Evolutionary conservation across 139 green algal species (phyloP), one percentile per base, ranked within the genome.

Genomic region (Deuterostichococcus epilithicus): DNA sequence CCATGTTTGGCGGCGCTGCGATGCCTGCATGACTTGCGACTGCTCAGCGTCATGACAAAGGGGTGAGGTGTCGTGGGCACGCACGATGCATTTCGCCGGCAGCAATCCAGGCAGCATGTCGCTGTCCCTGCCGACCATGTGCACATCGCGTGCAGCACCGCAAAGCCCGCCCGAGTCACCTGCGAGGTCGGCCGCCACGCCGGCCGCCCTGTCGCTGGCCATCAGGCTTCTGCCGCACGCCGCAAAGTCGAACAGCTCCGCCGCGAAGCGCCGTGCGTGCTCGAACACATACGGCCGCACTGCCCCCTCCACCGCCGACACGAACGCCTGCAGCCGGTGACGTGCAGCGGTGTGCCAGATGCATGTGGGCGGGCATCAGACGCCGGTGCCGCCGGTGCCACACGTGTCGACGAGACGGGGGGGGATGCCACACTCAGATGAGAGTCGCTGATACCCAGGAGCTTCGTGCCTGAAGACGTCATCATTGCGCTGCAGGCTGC

Each of bases 171-270:
- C 42, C n/a, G n/a, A 52, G 42, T 13, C 42, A 23, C 10, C 42
- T 13, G 42, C 10, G 3, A n/a, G 52, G 18, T 5, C 28, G 52
- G 18, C 52, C 28, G 52, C 10, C 8, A 23, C 28, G 10, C 52
- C 52, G 3, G 52, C 28, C 10, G 52, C 52, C 39, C 39, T 37
- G 35, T 86, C 81, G n/a, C 72, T 65, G 0, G 77, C 52, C 22
- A 65, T 67, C 28, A 86, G 5, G 3, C 3, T 81, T 18, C 63
- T 20, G 18, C 58, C 52, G 0, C 47, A 73, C 34, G 72, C 45
- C 4, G 60, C 79, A 74, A 86, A 86, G 23, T 32, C 39, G 0
- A 78, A 68, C 28, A 83, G 63, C 58, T 83, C 77, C 75, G n/a
- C 52, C 1, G 72, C 77, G 69, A 86, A 80, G 1, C 72, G 70